Evolutionary conservation across 163 green algal genomes (phyloP).

Genomic region (Chlorella variabilis): DNA sequence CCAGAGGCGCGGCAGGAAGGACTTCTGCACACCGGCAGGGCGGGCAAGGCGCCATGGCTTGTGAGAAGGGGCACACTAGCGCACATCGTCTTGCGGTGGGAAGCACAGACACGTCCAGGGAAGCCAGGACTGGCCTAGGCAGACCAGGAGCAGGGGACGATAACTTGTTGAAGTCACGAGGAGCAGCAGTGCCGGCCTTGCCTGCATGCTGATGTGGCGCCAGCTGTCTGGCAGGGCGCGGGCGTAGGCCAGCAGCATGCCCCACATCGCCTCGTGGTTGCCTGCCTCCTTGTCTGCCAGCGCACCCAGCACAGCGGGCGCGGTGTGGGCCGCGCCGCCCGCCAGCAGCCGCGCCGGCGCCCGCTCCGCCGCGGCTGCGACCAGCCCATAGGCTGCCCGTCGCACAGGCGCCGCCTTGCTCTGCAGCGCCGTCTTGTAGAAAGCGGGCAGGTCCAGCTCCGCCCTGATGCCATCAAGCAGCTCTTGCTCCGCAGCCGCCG

Average conservation of each 20-base stretch:
- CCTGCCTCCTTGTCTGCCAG: constrained; percentile 68
- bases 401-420: constrained; percentile 57
- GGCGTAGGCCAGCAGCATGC: constrained; percentile 71
- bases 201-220: constrained; percentile 43
- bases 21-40: constrained; percentile 53
- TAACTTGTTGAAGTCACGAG: too few relatives aligned
- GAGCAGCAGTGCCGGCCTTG: too few relatives aligned
- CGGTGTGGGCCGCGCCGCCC: neutral
- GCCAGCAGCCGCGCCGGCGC: constrained; percentile 24
- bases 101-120: neutral
- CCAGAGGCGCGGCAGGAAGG: constrained; percentile 67
- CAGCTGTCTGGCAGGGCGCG: constrained; percentile 43
- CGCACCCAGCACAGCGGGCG: constrained; percentile 54
- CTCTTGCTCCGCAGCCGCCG: constrained; percentile 8
- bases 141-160: too few relatives aligned
- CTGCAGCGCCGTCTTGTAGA: constrained; percentile 59
- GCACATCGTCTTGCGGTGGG: too few relatives aligned
- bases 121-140: too few relatives aligned
- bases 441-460: constrained; percentile 41
- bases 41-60: too few relatives aligned
- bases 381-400: constrained; percentile 48
- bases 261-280: constrained; percentile 79
- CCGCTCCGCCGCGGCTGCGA: constrained; percentile 21
- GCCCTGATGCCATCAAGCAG: constrained; percentile 6
- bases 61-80: too few relatives aligned